Evolutionary conservation across 1,284 basidiomycete species (phyloP), one percentile per base, ranked within the genome.

Genomic region (Cerioporus squamosus): DNA sequence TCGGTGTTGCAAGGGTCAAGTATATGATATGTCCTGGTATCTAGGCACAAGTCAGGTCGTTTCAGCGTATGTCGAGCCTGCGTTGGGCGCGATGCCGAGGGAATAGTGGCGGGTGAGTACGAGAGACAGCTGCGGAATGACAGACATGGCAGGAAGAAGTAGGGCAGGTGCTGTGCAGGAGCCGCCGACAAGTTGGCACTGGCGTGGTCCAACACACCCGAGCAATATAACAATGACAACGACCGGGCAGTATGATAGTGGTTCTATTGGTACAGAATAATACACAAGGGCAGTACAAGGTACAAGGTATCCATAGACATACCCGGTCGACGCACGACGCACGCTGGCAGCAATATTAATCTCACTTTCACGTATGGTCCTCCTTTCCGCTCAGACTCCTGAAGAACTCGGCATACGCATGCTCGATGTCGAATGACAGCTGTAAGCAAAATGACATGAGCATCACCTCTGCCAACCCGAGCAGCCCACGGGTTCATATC

Each of bases 371-470:
- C 29, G 65, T 55, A 10, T 64, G 53, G 26, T 65, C 62, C 29
- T 73, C 72, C 55, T 74, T 72, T 17, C 80, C 80, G 59, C 88
- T 86, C 55, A 97, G 73, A 68, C 93, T 94, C 39, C 92, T 81
- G 82, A 97, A 97, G 79, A 95, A 99, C 74, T 97, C 95, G 15
- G 92, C 90, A 72, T 99, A 99, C 0, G 97, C 96, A 66, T 96
- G 89, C 68, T 99, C 97, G 50, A 98, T 93, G 70, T 99, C 97
- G 70, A 98, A 99, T 8, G 95, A 82, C 66, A 98, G 84, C 93
- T 98, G 68, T 1, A 8, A 45, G 8, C 33, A 15, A 8, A 12
- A 10, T 12, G 56, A 36, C 18, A 9, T 10, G 14, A 36, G 22
- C 12, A 47, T 5, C 46, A 33, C 17, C 9, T 15, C 24, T 17